phyloP scores from a whole-genome alignment of 78 protist genomes.

The Bodo saltans region DNA sequence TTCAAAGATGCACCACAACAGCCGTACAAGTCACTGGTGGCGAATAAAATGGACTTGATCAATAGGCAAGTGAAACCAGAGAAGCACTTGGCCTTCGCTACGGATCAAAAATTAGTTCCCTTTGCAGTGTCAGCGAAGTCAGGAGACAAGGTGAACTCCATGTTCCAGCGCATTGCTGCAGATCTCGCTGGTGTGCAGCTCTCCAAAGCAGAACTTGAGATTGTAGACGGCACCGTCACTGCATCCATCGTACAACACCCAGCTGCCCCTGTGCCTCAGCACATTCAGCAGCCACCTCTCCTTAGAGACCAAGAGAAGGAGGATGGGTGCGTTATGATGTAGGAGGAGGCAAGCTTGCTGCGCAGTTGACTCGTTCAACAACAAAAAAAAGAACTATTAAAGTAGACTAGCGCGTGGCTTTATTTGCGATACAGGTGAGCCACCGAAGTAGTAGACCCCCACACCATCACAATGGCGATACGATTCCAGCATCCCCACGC shows the following conservation, averaged over 20 bases:
- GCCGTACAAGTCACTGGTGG: slow-evolving; percentile 50
- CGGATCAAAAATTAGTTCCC: neutral
- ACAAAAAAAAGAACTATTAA: too few species aligned
- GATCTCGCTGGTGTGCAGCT: slow-evolving; percentile 44
- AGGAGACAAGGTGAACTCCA: slow-evolving; percentile 47
- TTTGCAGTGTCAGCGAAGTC: slow-evolving; percentile 51
- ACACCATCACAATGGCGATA: too few species aligned
- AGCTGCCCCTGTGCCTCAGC: too few species aligned
- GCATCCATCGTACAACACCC: slow-evolving; percentile 19
- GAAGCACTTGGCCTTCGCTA: slow-evolving; percentile 40
- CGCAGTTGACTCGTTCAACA: too few species aligned
- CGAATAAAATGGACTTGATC: slow-evolving; percentile 54
- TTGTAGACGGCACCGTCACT: neutral
- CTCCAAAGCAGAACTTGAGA: slow-evolving; percentile 31
- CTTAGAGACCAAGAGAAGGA: too few species aligned
- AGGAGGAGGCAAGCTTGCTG: too few species aligned
- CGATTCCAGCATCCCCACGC: too few species aligned
- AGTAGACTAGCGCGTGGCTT: too few species aligned
- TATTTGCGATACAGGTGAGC: too few species aligned
- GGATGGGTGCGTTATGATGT: too few species aligned
- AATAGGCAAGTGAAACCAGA: slow-evolving; percentile 42
- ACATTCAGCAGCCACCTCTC: too few species aligned
- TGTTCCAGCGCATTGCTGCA: slow-evolving; percentile 41
- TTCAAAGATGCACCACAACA: neutral
- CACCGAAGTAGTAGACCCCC: too few species aligned